phyloP scores from a whole-genome alignment of 1,284 basidiomycete species.

The Cryptococcus depauperatus region DNA sequence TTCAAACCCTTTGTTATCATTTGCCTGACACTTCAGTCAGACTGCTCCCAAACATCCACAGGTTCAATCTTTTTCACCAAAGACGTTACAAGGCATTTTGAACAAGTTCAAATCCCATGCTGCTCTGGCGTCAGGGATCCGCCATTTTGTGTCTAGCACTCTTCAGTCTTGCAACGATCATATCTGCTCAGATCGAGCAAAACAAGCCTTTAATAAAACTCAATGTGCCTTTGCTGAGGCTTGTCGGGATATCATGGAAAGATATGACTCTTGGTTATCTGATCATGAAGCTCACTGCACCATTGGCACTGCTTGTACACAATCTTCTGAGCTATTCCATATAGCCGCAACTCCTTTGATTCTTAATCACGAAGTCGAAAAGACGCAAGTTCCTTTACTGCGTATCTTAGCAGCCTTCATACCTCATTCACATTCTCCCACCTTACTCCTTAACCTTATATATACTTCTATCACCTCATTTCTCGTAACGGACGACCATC shows the following conservation, averaged over 20 bases:
- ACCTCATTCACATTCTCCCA: conserved; percentile 51
- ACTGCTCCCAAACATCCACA: conserved; percentile 20
- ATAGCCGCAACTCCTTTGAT: conserved; percentile 59
- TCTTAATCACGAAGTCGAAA: conserved; percentile 53
- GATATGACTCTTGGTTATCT: conserved; percentile 63
- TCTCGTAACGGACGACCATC: conserved; percentile 49
- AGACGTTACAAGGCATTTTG: conserved; percentile 58
- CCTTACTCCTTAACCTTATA: conserved; percentile 57
- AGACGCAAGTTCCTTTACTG: conserved; percentile 47
- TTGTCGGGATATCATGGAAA: conserved; percentile 53
- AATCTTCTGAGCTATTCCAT: conserved; percentile 2
- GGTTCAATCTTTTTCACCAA: conserved; percentile 53
- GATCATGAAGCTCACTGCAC: conserved; percentile 58
- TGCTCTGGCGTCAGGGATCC: conserved; percentile 55
- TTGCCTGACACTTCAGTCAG: not conserved
- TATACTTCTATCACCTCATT: conserved; percentile 53
- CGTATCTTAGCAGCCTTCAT: conserved; percentile 45
- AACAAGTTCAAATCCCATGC: conserved; percentile 52
- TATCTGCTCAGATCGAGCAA: conserved; percentile 17
- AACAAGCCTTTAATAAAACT: conserved; percentile 47
- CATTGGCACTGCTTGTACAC: conserved; percentile 16
- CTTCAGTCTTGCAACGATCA: conserved; percentile 37
- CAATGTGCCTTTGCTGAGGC: conserved; percentile 74
- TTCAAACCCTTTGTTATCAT: too few species aligned
- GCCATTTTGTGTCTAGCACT: conserved; percentile 53